These are phyloP conservation scores for Chrysopogon serrulatus DNA, from an alignment of 176 grass and related monocot species.

Conservation along the genomic window DNA sequence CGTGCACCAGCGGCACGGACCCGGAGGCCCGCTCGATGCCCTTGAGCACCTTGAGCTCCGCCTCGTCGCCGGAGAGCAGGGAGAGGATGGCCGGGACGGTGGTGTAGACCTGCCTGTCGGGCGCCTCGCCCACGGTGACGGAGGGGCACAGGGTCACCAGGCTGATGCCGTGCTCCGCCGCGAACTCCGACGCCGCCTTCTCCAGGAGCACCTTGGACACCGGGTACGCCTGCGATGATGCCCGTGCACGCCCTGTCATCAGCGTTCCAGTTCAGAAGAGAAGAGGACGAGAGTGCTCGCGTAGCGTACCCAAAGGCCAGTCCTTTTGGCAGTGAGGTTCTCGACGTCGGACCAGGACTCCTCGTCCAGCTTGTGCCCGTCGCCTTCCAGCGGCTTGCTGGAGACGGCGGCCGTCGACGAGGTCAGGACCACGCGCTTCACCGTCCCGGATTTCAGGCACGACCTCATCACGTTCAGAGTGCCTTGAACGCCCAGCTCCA, in stretches of 20 bases:
- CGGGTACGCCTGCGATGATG: slow-evolving; percentile 27
- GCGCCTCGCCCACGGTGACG: slow-evolving; percentile 25
- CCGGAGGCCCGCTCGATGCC: slow-evolving; percentile 9
- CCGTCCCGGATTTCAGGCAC: slow-evolving; percentile 55
- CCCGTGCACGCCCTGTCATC: too few species aligned
- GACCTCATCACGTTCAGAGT: slow-evolving; percentile 69
- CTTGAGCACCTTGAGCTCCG: background rate
- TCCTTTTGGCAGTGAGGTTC: slow-evolving; percentile 27
- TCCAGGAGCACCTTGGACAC: slow-evolving; percentile 48
- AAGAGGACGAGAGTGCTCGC: background rate
- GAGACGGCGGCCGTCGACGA: slow-evolving; percentile 58
- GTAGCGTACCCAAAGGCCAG: slow-evolving; percentile 33
- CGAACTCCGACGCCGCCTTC: slow-evolving; percentile 29
- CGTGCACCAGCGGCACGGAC: slow-evolving; percentile 13
- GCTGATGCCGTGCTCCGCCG: slow-evolving; percentile 17
- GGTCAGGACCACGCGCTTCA: slow-evolving; percentile 64
- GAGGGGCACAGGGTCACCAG: slow-evolving; percentile 35
- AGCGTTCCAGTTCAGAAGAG: background rate
- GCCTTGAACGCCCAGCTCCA: slow-evolving; percentile 38
- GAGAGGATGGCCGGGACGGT: slow-evolving; percentile 30
- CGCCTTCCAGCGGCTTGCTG: slow-evolving; percentile 29
- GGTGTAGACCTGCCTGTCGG: background rate
- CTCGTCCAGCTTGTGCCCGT: slow-evolving; percentile 54
- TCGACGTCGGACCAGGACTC: slow-evolving; percentile 61
- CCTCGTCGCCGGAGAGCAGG: slow-evolving; percentile 28